These are phyloP conservation scores for Phytophthora pisi DNA, from an alignment of 352 stramenopile species.

Conservation along the genomic window DNA sequence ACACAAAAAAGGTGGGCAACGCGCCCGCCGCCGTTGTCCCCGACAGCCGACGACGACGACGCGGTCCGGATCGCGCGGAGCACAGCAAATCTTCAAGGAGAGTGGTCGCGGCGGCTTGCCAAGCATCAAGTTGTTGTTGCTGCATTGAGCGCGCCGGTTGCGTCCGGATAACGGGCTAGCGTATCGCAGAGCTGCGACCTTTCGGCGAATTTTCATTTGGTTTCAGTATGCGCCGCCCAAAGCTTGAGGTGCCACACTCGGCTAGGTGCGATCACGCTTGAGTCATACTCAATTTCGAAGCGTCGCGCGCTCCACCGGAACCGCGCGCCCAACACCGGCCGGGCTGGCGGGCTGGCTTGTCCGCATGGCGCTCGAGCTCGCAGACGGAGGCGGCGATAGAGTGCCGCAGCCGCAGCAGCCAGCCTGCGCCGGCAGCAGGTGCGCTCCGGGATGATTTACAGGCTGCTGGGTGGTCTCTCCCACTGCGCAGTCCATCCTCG, in stretches of 20 bases:
- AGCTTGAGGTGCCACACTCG: slow-evolving; percentile 7
- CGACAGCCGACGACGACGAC: slow-evolving; percentile 13
- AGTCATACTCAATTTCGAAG: slow-evolving; percentile 17
- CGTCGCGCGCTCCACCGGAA: slow-evolving; percentile 21
- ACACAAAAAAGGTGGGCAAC: background rate
- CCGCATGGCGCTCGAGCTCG: background rate
- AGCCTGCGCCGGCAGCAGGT: background rate
- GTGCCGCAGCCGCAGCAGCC: background rate
- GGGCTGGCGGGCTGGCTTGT: background rate
- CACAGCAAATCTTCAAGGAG: slow-evolving; percentile 33
- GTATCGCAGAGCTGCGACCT: slow-evolving; percentile 8
- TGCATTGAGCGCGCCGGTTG: background rate
- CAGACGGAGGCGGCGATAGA: background rate
- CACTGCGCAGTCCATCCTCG: slow-evolving; percentile 11
- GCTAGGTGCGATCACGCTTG: slow-evolving; percentile 4
- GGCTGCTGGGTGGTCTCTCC: slow-evolving; percentile 27
- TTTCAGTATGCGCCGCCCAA: slow-evolving; percentile 9
- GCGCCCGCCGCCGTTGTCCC: slow-evolving; percentile 7
- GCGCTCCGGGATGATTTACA: slow-evolving; percentile 7
- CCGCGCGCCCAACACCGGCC: slow-evolving; percentile 4
- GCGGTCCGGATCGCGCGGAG: slow-evolving; percentile 8
- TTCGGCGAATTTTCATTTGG: slow-evolving; percentile 14
- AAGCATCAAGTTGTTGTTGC: slow-evolving; percentile 15
- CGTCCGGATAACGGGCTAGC: slow-evolving; percentile 10
- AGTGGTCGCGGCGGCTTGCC: slow-evolving; percentile 11